Evolutionary conservation across 148 eudicot genomes (phyloP).

Genomic region (Salicornia ramosissima): DNA sequence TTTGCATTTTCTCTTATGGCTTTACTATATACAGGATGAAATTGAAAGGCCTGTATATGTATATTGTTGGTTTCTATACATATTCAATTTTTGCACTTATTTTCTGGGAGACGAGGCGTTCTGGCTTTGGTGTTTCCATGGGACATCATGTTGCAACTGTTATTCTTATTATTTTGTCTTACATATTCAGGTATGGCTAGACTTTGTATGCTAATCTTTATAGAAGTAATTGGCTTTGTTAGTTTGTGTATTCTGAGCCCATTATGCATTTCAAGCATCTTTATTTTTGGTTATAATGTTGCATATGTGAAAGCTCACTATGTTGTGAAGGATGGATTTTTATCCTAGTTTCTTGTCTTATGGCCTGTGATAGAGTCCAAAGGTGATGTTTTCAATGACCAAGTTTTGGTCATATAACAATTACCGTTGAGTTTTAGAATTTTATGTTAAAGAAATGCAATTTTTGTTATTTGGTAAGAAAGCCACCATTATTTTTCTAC

Average conservation of each 20-base stretch:
- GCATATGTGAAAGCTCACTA: no score
- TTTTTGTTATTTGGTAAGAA: no score
- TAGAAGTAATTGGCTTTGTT: background rate
- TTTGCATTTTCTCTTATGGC: background rate
- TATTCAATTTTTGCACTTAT: conserved; percentile 89
- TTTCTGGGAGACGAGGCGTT: conserved; percentile 95
- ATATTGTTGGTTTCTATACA: conserved; percentile 75
- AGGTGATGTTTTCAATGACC: no score
- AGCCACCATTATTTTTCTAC: no score
- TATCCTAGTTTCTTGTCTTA: no score
- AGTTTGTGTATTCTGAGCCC: no score
- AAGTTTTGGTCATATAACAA: no score
- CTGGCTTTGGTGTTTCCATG: conserved; percentile 95
- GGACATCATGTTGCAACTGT: conserved; percentile 81
- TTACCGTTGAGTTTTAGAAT: no score
- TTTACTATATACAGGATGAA: conserved; percentile 56
- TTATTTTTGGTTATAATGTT: background rate
- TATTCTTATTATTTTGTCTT: conserved; percentile 68
- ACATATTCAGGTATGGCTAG: conserved; percentile 48
- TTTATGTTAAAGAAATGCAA: no score
- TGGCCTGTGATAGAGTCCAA: no score
- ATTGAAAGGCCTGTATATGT: conserved; percentile 81
- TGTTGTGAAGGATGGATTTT: no score
- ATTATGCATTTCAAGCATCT: background rate
- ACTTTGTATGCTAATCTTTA: background rate